These are phyloP conservation scores for Hortaea werneckii DNA, from an alignment of 2,329 filamentous ascomycete genomes.

Conservation along the genomic window DNA sequence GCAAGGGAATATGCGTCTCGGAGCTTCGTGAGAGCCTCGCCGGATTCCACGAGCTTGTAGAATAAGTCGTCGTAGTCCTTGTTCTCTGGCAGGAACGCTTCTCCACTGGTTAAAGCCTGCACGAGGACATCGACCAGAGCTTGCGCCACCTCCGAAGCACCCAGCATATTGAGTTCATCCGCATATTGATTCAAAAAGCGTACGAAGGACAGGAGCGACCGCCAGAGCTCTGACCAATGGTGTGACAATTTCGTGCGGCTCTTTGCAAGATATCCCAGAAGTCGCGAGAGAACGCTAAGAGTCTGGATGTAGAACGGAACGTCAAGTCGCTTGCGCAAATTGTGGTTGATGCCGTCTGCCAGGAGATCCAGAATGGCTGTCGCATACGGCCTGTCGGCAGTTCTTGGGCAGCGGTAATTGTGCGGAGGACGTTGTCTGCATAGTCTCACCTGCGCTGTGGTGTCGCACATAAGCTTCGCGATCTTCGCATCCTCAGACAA, in stretches of 20 bases:
- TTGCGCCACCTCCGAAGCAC: conserved; percentile 65
- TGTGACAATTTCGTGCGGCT: conserved; percentile 72
- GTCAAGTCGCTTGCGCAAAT: conserved; percentile 75
- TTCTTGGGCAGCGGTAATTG: conserved; percentile 54
- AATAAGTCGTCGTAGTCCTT: conserved; percentile 91
- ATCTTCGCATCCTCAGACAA: conserved; percentile 75
- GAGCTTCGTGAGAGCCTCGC: conserved; percentile 73
- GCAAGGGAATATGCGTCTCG: conserved; percentile 58
- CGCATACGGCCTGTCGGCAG: conserved; percentile 61
- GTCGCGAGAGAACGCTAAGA: conserved; percentile 69
- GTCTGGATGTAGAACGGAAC: conserved; percentile 60
- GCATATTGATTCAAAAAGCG: conserved; percentile 85
- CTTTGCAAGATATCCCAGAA: conserved; percentile 74
- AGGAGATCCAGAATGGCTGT: conserved; percentile 74
- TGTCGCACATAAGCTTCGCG: conserved; percentile 76
- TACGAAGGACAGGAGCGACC: conserved; percentile 74
- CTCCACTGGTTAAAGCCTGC: conserved; percentile 73
- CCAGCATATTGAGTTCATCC: conserved; percentile 59
- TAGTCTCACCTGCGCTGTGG: conserved; percentile 63
- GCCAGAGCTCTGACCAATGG: conserved; percentile 94
- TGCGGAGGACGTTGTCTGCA: conserved; percentile 84
- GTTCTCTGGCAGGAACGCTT: conserved; percentile 80
- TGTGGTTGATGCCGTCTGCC: conserved; percentile 88
- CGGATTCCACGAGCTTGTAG: conserved; percentile 93
- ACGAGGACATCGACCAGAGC: conserved; percentile 74